Evolutionary conservation across 441 rosid species (phyloP).

Genomic region (Lepidium campestre): DNA sequence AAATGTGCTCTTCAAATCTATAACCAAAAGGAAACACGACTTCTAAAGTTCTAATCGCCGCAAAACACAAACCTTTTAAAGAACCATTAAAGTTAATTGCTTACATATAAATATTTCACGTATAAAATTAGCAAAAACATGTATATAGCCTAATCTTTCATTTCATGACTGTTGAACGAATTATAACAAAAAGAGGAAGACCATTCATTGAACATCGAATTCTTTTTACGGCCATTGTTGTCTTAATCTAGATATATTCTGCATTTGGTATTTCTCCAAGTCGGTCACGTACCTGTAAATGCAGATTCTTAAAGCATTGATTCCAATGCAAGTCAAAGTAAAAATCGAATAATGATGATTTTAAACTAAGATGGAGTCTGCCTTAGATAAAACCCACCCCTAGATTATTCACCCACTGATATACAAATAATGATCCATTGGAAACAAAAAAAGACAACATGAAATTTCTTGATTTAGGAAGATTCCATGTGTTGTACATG

Average conservation of each 20-base stretch:
- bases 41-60: neutral
- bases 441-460: neutral
- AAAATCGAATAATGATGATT: neutral
- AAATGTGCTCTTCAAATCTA: neutral
- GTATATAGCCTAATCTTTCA: too few relatives aligned
- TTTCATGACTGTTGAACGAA: neutral
- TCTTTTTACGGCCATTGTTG: neutral
- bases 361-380: neutral
- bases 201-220: neutral
- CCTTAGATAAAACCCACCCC: constrained; percentile 17
- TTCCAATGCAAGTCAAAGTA: neutral
- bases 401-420: constrained; percentile 1
- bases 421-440: neutral
- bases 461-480: constrained; percentile 4
- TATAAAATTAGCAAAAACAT: too few relatives aligned
- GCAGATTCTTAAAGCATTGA: constrained; percentile 13
- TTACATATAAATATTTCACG: neutral
- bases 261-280: neutral
- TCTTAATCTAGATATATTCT: neutral
- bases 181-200: neutral
- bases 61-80: neutral
- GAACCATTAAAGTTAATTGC: neutral
- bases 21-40: neutral
- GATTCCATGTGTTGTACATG: constrained; percentile 23
- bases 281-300: neutral